Conservation (phyloP, 352 stramenopile genomes). For the Blastocystis sp. region DNA sequence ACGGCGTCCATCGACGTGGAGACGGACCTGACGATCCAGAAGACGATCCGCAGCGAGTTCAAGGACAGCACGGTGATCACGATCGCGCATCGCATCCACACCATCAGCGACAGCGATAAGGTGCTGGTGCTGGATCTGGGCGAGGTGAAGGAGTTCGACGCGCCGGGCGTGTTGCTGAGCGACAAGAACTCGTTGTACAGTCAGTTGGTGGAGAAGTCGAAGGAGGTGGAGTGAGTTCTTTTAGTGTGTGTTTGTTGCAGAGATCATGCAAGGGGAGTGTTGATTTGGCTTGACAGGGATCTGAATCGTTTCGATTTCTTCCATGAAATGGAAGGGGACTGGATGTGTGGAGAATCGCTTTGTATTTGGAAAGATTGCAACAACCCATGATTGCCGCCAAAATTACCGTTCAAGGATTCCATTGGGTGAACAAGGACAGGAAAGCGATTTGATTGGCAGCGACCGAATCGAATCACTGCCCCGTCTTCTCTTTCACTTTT, state of each 20-base stretch:
- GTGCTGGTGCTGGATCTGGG: conserved; percentile 91
- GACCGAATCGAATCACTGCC: too few species aligned
- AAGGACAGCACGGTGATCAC: conserved; percentile 84
- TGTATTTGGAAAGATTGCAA: too few species aligned
- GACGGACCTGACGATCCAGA: conserved; percentile 84
- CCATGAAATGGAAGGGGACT: too few species aligned
- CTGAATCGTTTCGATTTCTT: too few species aligned
- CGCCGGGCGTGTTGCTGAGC: conserved; percentile 79
- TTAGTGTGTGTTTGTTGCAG: background rate
- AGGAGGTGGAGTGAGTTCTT: conserved; percentile 39
- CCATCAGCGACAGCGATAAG: conserved; percentile 89
- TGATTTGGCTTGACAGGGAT: too few species aligned
- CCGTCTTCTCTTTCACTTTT: too few species aligned
- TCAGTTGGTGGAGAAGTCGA: conserved; percentile 70
- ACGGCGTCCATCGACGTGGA: conserved; percentile 85
- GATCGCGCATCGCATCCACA: conserved; percentile 93
- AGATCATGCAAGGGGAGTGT: too few species aligned
- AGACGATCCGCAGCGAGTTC: conserved; percentile 87
- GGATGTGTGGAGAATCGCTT: too few species aligned
- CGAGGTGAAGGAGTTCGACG: conserved; percentile 86
- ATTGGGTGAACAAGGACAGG: too few species aligned
- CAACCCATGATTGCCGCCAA: too few species aligned
- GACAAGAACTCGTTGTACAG: conserved; percentile 79
- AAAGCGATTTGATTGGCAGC: too few species aligned
- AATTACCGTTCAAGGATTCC: too few species aligned